Evolutionary conservation across 2,329 filamentous ascomycete genomes (phyloP).

Genomic region (Colletotrichum phormii): DNA sequence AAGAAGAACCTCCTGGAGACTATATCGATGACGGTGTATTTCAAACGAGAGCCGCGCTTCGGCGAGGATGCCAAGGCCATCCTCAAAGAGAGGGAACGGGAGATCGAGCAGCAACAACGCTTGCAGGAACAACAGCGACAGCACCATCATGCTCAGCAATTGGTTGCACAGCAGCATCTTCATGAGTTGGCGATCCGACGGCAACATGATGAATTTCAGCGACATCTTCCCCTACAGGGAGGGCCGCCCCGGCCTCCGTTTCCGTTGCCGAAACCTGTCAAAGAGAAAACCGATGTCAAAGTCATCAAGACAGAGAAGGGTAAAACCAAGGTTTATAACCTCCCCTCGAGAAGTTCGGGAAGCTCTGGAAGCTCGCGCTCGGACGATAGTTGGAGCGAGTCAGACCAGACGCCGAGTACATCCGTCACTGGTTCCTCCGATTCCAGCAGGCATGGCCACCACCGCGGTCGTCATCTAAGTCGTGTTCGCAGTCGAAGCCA

Average conservation of each 20-base stretch:
- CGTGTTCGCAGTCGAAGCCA: conserved; percentile 23
- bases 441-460: conserved; percentile 17
- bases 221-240: background rate
- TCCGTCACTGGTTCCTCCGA: conserved; percentile 36
- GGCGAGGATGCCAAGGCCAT: conserved; percentile 44
- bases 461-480: background rate
- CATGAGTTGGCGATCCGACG: background rate
- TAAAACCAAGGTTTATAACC: conserved; percentile 18
- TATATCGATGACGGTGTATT: conserved; percentile 58
- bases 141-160: conserved; percentile 13
- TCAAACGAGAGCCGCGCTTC: conserved; percentile 52
- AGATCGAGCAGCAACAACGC: conserved; percentile 26
- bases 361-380: conserved; percentile 34
- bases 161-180: background rate
- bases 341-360: conserved; percentile 33
- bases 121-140: conserved; percentile 18
- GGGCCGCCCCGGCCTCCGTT: background rate
- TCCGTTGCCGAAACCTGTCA: background rate
- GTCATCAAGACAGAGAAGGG: conserved; percentile 26
- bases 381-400: conserved; percentile 10
- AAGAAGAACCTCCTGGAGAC: conserved; percentile 49
- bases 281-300: conserved; percentile 6
- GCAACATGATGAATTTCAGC: conserved; percentile 5
- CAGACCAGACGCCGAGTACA: conserved; percentile 37
- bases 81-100: conserved; percentile 33